These are phyloP conservation scores for Leccinum variicolor DNA, from an alignment of 768 basidiomycete species.

Conservation along the genomic window DNA sequence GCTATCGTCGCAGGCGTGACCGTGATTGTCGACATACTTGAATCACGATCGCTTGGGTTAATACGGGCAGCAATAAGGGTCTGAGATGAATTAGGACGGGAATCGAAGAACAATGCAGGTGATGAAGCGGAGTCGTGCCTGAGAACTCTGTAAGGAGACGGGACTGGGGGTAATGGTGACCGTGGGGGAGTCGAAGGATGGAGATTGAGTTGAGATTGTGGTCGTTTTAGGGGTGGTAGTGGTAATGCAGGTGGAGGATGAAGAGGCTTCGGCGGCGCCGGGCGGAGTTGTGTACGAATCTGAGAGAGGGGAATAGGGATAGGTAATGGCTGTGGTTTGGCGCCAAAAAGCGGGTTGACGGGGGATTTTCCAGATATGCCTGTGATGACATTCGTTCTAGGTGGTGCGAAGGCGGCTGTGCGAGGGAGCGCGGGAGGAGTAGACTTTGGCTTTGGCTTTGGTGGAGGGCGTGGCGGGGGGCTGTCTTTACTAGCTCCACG, in stretches of 20 bases:
- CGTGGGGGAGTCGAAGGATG: constrained; percentile 1
- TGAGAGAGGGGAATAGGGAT: constrained; percentile 27
- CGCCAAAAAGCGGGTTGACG: constrained; percentile 22
- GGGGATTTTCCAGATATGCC: constrained; percentile 23
- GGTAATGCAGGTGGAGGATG: constrained; percentile 20
- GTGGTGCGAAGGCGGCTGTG: constrained; percentile 10
- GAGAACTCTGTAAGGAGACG: constrained; percentile 1
- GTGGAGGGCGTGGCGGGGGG: constrained; percentile 20
- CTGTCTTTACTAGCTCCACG: constrained; percentile 11
- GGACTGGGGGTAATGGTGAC: constrained; percentile 9
- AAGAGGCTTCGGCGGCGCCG: constrained; percentile 21
- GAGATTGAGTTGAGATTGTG: constrained; percentile 13
- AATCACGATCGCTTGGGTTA: constrained; percentile 28
- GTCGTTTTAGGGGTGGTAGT: constrained; percentile 22
- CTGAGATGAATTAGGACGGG: constrained; percentile 18
- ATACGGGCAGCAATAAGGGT: constrained; percentile 13
- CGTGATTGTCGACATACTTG: constrained; percentile 39
- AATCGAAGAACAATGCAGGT: constrained; percentile 2
- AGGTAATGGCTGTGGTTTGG: constrained; percentile 24
- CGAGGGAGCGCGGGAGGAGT: constrained; percentile 8
- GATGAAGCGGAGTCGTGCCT: constrained; percentile 1
- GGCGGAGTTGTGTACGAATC: constrained; percentile 29
- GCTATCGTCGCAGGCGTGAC: constrained; percentile 43
- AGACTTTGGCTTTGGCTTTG: constrained; percentile 20
- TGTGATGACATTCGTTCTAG: constrained; percentile 18